Conservation (phyloP, 164 flowering plant species). For the Stephania cephalantha region DNA sequence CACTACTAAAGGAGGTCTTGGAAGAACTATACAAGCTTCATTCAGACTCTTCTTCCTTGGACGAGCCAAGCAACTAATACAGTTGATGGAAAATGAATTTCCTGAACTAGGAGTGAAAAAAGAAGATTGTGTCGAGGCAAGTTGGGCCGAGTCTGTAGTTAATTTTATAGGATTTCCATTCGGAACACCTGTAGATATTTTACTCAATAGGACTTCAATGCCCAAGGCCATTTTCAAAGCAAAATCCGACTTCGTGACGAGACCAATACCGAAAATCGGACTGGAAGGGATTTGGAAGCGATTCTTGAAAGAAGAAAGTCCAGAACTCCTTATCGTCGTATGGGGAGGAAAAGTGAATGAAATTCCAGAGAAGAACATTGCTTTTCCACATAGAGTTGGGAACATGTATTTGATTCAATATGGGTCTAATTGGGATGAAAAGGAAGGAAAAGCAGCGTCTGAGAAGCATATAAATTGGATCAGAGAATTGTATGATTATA, state of each 20-base stretch:
- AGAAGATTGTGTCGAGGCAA: background rate
- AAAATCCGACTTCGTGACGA: background rate
- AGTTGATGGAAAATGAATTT: background rate
- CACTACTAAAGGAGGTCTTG: background rate
- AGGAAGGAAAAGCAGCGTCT: background rate
- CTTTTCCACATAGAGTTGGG: conserved; percentile 5
- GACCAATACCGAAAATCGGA: background rate
- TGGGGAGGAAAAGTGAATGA: background rate
- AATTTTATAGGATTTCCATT: background rate
- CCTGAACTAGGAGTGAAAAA: background rate
- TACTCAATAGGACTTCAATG: background rate
- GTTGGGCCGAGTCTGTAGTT: background rate
- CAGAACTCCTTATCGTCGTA: background rate
- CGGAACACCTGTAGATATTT: background rate
- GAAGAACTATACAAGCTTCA: background rate
- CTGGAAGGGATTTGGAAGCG: background rate
- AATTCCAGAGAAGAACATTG: background rate
- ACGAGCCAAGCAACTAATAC: background rate
- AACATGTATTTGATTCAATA: background rate
- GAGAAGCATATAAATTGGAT: background rate
- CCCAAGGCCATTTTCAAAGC: background rate
- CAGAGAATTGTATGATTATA: background rate
- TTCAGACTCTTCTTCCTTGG: conserved; percentile 7
- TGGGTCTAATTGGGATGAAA: background rate
- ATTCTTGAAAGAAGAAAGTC: background rate